Conservation (phyloP, 768 basidiomycete species). For the Amanita muscaria region DNA sequence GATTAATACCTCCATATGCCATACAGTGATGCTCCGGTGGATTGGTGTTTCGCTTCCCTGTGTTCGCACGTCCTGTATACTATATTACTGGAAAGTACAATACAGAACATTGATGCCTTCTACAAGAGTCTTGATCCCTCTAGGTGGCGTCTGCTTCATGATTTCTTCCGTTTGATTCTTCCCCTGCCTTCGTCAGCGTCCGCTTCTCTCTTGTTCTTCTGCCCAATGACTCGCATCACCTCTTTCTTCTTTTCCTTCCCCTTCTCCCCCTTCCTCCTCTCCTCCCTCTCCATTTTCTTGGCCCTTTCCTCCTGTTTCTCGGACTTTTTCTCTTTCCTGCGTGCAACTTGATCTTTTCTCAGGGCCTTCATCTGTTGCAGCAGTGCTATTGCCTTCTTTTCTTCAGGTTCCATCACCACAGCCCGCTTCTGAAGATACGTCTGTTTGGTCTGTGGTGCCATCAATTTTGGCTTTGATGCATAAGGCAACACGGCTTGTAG, state of each 20-base stretch:
- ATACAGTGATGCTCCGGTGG: too few relatives aligned
- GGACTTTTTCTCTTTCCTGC: conserved; percentile 81
- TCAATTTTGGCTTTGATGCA: conserved; percentile 83
- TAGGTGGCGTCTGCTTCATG: too few relatives aligned
- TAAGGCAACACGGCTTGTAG: conserved; percentile 89
- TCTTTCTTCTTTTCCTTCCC: conserved; percentile 73
- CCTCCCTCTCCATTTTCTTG: conserved; percentile 70
- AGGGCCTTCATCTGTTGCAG: conserved; percentile 92
- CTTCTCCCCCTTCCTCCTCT: conserved; percentile 51
- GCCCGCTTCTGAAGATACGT: conserved; percentile 96
- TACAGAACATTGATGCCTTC: too few relatives aligned
- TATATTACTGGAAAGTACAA: not conserved
- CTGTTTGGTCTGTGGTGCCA: conserved; percentile 59
- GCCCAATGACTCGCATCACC: conserved; percentile 60
- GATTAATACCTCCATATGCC: not conserved
- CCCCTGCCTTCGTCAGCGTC: conserved; percentile 50
- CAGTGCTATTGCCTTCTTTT: conserved; percentile 84
- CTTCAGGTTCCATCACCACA: conserved; percentile 91
- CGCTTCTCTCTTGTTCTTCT: conserved; percentile 60
- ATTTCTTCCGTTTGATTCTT: conserved; percentile 45
- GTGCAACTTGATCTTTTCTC: conserved; percentile 75
- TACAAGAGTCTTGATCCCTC: too few relatives aligned
- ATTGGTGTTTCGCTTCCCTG: too few relatives aligned
- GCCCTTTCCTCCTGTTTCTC: conserved; percentile 59
- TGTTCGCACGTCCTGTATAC: not conserved